Evolutionary conservation across 805 yeast species (phyloP), one percentile per base, ranked within the genome.

Genomic region (Suhomyces tanzawaensis): DNA sequence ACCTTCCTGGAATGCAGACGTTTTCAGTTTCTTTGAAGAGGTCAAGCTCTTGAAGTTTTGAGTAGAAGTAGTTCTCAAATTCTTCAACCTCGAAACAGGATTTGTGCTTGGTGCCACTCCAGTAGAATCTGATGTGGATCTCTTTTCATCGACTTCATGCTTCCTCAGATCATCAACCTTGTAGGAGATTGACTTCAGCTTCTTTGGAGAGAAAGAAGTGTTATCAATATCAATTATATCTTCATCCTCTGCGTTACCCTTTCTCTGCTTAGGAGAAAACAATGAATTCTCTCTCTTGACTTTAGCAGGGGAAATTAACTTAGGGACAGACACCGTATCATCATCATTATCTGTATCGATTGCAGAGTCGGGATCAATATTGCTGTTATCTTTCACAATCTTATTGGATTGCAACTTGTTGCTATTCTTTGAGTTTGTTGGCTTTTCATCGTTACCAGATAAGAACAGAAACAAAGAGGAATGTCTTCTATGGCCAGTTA

Each of bases 1-100:
- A 5, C 99, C 99, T 63, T 93, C 99, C 53, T 77, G 79, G 56
- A 85, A 85, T 0, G 93, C 93, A 0, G 86, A 77, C 0, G 95
- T 85, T 40, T 79, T 77, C 60, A 73, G 76, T 53, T 85, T 85
- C 44, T 70, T 72, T 32, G 58, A 52, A 2, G 74, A 65, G 1
- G 73, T 67, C 24, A 75, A 57, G 32, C 57, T 68, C 39, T 69
- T 62, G 45, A 75, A 61, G 29, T 77, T 71, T 37, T 76, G 74
- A 3, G 81, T 67, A 8, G 82, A 72, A 5, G 78, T 70, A 4
- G 78, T 67, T 39, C 81, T 74, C 44, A 76, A 59, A 4, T 74
- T 66, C 53, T 78, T 81, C 32, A 74, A 57, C 38, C 76, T 66
- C 5, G 70, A 69, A 14, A 53, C 51, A 7, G 58, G 32, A 16